Percentiles rank a stretch among this genome's conserved stretches.
Conservation (phyloP, 495 filamentous ascomycete genomes). For the Penicillium waksmanii region DNA sequence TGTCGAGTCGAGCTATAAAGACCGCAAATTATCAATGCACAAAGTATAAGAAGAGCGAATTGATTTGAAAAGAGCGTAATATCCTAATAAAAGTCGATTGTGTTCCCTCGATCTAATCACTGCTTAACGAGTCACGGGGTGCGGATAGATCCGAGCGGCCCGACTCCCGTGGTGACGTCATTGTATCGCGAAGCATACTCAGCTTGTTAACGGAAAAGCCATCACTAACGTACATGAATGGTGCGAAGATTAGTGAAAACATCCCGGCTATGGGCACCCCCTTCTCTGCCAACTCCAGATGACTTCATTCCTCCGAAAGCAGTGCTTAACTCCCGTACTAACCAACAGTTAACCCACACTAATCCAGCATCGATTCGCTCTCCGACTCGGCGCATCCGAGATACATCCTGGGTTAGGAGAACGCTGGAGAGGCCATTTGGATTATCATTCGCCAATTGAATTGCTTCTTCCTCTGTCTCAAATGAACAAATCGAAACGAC, state of each 20-base stretch:
- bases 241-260: constrained; percentile 26
- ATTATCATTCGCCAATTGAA: constrained; percentile 53
- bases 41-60: not conserved
- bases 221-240: constrained; percentile 19
- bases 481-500: constrained; percentile 53
- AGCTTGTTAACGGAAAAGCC: not conserved
- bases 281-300: constrained; percentile 24
- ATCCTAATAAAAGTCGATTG: too few relatives aligned
- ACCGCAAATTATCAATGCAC: not conserved
- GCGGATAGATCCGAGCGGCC: constrained; percentile 16
- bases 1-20: not conserved
- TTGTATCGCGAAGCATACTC: not conserved
- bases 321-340: constrained; percentile 23
- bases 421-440: constrained; percentile 40
- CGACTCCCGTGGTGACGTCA: constrained; percentile 4
- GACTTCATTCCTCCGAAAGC: constrained; percentile 28
- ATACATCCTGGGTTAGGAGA: constrained; percentile 21
- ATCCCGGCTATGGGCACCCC: constrained; percentile 23
- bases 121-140: too few relatives aligned
- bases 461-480: constrained; percentile 57
- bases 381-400: constrained; percentile 20
- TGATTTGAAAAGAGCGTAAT: too few relatives aligned
- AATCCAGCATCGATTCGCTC: constrained; percentile 24
- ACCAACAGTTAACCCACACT: constrained; percentile 28
- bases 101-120: too few relatives aligned